Base-by-base conservation (phyloP, 2,329 filamentous ascomycete species). In the Epichloe bromicola region DNA sequence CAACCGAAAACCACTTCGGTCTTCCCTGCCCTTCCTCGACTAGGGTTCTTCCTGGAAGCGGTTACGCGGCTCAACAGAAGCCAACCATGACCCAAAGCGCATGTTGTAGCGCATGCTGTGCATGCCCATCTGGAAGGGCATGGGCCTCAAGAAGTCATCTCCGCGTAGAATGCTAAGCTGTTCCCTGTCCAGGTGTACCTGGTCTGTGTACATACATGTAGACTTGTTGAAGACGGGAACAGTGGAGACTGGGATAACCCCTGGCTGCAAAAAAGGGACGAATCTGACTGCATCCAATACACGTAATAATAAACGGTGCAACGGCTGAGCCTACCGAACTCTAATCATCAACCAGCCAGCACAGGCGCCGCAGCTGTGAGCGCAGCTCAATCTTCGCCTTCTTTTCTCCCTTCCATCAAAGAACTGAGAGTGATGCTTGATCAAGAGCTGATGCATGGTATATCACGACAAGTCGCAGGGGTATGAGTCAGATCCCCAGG, bases 81-180 rank as follows among this genome's bases (percentile, higher is more conserved):
- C 50, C 33, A 42, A 30, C 4, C 5, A 48, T 39, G 45, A 38
- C 39, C 23, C 44, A 51, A 51, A 51, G 50, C 50, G 46, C 44
- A 49, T 49, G 23, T 45, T 33, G 23, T 44, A 51, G 50, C 50
- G 46, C 49, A 52, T 48, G 23, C 39, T 38, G 20, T 34, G 46
- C 50, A 34, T 44, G 33, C 11, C 19, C 33, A 20, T 20, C 40
- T 30, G 33, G 12, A 46, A 38, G 38, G 38, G 30, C 43, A 37
- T 17, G n/a, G 51, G 33, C 26, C 47, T 23, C 34, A 43, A 50
- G 36, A 23, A 46, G 20, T 17, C 10, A 41, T 49, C 17, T 49
- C 37, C 51, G 39, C 50, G 17, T n/a, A 20, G 20, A 43, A 39
- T 40, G 46, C 50, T 52, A 49, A 26, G 4, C 33, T 48, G 17